Base-by-base conservation (phyloP, 148 eudicot species). In the Polygonum aviculare region DNA sequence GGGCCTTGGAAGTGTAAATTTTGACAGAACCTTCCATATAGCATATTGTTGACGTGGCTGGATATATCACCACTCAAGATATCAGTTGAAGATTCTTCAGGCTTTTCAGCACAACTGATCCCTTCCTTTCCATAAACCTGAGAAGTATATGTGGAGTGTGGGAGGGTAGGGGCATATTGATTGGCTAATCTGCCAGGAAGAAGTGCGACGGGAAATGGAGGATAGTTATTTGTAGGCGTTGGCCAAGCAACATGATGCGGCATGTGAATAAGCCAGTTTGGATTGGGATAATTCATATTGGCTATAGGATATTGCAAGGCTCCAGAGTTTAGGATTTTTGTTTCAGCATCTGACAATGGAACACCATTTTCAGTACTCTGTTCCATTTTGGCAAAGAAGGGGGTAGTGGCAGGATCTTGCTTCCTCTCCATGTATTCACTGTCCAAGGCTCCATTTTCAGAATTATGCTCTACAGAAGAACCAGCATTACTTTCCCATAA, bases 41-140 rank as follows among this genome's bases (percentile, higher is more conserved):
- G 89, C 38, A 88, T 86, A 78, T 88, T 86, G 60, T 74, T 80
- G 85, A 83, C 84, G 78, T 88, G 87, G 84, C 87, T 86, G 73
- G 69, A 22, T 65, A 88, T 82, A 73, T 88, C 91, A 75, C 89
- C 76, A 49, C 75, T 86, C 75, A 88, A 82, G 71, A 88, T 86
- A 79, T 86, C 91, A 69, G 83, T 76, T 57, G 40, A 77, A 74
- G 47, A 72, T 72, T 81, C 85, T 62, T 57, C 84, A 78, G 85
- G 57, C 31, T 62, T 75, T 74, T 81, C 86, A 38, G 39, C 75
- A 54, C 78, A 39, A 26, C 57, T 11, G 39, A 49, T 79, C 48
- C 80, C 74, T 67, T 7, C 72, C 45, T 67, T 36, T 38, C 72
- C 33, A 47, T 49, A 41, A 14, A 73, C 72, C 3, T 73, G 72